These are phyloP conservation scores for Aspergillus leporis DNA, from an alignment of 495 filamentous ascomycete species.

Conservation along the genomic window DNA sequence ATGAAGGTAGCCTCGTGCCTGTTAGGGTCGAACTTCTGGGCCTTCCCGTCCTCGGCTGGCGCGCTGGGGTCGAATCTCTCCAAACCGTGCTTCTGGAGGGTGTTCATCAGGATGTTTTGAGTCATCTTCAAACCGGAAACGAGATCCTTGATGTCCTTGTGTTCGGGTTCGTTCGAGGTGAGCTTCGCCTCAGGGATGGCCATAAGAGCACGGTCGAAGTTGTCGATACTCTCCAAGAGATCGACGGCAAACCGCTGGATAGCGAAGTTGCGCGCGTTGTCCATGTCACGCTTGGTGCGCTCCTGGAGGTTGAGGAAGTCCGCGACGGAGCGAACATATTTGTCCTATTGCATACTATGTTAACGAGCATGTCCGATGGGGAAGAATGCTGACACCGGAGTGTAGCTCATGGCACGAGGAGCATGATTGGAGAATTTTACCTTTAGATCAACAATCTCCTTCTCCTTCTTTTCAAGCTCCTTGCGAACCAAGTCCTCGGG, in stretches of 20 bases:
- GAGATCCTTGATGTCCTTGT: slow-evolving; percentile 73
- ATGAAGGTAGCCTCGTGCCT: slow-evolving; percentile 95
- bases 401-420: not conserved
- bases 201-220: slow-evolving; percentile 86
- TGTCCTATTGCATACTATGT: slow-evolving; percentile 64
- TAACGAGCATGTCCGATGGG: not conserved
- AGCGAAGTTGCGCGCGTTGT: slow-evolving; percentile 83
- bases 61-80: slow-evolving; percentile 78
- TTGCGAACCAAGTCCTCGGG: slow-evolving; percentile 50
- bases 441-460: slow-evolving; percentile 83
- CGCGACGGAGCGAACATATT: slow-evolving; percentile 86
- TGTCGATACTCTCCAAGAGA: slow-evolving; percentile 91
- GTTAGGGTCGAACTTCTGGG: slow-evolving; percentile 85
- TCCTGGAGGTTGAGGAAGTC: slow-evolving; percentile 98
- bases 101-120: slow-evolving; percentile 81
- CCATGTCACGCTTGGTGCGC: slow-evolving; percentile 87
- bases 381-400: not conserved
- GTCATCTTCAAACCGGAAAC: slow-evolving; percentile 94
- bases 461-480: slow-evolving; percentile 81
- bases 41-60: slow-evolving; percentile 56
- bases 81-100: slow-evolving; percentile 89
- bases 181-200: slow-evolving; percentile 77
- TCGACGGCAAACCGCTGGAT: slow-evolving; percentile 94
- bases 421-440: slow-evolving; percentile 43
- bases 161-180: slow-evolving; percentile 41